Base-by-base conservation (phyloP, 2,329 filamentous ascomycete genomes). In the Trichocomaceae sp. region DNA sequence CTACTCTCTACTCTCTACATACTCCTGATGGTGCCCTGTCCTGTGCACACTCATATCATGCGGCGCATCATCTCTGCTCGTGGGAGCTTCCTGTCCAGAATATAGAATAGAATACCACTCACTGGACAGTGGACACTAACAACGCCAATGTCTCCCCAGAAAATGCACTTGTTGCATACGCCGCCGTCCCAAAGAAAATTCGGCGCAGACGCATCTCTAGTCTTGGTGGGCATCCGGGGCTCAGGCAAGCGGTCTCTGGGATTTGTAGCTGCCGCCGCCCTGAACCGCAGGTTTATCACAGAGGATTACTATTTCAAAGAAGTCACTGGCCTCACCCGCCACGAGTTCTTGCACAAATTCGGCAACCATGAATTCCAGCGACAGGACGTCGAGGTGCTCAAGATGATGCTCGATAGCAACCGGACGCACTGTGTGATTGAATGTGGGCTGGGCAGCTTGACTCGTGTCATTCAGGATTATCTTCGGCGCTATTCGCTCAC, bases 231-330 rank as follows among this genome's bases (percentile, higher is more conserved):
- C 13, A 74, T 75, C 53, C 69, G 72, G 2, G 72, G 72, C n/a
- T 72, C 69, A 51, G 72, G 72, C 15, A 75, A 75, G 58, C 67
- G 72, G 39, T 75, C 72, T 0, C 54, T 75, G 26, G 72, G 72
- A 7, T 72, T 75, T 31, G 69, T 75, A 50, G 72, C 72, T 8
- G 72, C 72, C 15, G 68, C 72, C 0, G 72, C 72, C 15, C 61
- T 75, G 41, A 73, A 72, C 45, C 65, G 72, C 50, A 69, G 71
- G 29, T 74, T 74, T 47, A 69, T 75, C 20, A 75, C 72, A 8
- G 72, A 74, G 59, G 72, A 75, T 54, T 70, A 75, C 57, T 75
- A 70, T 57, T 75, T 75, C 55, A 71, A 70, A 47, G 69, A 70
- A 42, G 59, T 69, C n/a, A 74, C 72, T 3, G 72, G 72, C 2